phyloP scores from a whole-genome alignment of 192 early-diverging fungal genomes.

The Powellomyces hirtus region DNA sequence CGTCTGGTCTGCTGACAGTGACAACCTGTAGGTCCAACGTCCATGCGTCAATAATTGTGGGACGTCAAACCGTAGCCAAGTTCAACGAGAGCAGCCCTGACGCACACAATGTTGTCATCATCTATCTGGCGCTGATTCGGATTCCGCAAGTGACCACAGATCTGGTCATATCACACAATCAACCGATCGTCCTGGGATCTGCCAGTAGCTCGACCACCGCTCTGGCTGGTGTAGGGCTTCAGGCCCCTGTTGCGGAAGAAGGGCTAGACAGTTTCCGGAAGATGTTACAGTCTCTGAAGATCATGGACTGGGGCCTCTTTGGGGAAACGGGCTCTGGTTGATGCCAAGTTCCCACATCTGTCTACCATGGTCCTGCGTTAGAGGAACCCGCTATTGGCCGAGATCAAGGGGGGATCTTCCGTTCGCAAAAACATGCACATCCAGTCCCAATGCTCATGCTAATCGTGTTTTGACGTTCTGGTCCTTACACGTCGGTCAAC shows the following conservation, averaged over 20 bases:
- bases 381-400: no score
- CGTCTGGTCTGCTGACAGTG: neutral
- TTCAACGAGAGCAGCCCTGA: conserved; percentile 63
- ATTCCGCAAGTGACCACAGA: conserved; percentile 69
- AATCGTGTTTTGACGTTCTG: no score
- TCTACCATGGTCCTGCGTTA: no score
- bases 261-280: conserved; percentile 36
- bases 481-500: no score
- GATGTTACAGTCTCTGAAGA: conserved; percentile 39
- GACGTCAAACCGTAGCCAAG: conserved; percentile 72
- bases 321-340: no score
- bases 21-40: no score
- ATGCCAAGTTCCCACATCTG: no score
- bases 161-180: conserved; percentile 74
- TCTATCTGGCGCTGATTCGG: conserved; percentile 72
- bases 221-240: neutral
- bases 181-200: conserved; percentile 56
- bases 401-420: no score
- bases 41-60: conserved; percentile 48
- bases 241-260: neutral
- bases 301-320: conserved; percentile 64
- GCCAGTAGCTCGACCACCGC: conserved; percentile 24
- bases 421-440: no score
- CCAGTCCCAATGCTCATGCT: no score
- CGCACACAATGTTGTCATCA: conserved; percentile 59